A percentile compares a stretch with the other conserved stretches of the same genome.
Evolutionary conservation across 345 rosid genomes (phyloP).

Genomic region (Eucalyptus pauciflora): DNA sequence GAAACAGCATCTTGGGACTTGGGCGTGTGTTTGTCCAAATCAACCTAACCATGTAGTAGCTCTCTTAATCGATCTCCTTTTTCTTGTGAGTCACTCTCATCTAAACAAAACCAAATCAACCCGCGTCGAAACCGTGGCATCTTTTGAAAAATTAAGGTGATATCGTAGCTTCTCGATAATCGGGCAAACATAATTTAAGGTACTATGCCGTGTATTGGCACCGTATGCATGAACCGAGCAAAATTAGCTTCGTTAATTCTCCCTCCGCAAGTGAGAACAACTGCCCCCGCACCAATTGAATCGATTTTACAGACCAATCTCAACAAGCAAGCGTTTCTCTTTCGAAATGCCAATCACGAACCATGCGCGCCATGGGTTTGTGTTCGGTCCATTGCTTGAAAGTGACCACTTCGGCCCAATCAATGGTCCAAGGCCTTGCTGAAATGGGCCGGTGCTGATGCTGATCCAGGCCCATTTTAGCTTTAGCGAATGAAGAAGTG

Average conservation of each 20-base stretch:
- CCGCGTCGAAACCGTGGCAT: rapidly evolving
- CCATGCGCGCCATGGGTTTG: neutral
- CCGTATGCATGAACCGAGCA: neutral
- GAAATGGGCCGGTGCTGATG: neutral
- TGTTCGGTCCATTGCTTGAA: neutral
- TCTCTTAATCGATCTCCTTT: neutral
- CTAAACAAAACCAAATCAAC: neutral
- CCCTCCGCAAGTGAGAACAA: neutral
- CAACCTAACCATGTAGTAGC: neutral
- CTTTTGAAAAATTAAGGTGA: neutral
- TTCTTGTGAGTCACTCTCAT: neutral
- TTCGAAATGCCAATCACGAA: neutral
- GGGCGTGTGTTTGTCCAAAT: neutral
- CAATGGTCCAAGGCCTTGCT: neutral
- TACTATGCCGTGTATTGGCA: neutral
- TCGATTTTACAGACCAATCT: neutral
- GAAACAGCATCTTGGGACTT: neutral
- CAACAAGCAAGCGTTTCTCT: neutral
- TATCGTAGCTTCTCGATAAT: neutral
- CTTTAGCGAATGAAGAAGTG: neutral
- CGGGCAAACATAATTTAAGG: neutral
- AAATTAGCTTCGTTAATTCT: neutral
- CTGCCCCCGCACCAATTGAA: neutral
- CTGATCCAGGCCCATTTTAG: neutral
- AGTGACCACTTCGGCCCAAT: neutral